Base-by-base conservation (phyloP, 2,329 filamentous ascomycete species). In the Cylindrodendrum hubeiense region DNA sequence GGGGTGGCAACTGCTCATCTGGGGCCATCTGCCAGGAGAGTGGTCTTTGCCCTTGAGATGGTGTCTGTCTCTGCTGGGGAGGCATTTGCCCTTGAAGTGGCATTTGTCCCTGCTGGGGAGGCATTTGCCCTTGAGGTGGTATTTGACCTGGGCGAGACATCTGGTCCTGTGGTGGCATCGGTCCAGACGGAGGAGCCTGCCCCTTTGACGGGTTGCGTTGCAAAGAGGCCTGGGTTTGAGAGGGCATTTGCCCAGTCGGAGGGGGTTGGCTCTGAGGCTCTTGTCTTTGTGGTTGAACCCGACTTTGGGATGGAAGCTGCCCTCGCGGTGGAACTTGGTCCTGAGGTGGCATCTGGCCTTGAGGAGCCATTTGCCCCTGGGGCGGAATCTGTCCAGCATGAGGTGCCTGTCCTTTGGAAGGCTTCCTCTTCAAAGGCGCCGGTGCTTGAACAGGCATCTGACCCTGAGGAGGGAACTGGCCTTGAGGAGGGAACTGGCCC, bases 151-250 rank as follows among this genome's bases (percentile, higher is more conserved):
- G 47, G 41, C 30, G 37, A 37, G 21, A 19, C 26, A 43, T 39
- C 21, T 53, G 54, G 6, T n/a, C 39, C 15, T 57, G 60, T 1
- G 24, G 34, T 5, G 53, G 64, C 28, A 52, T 34, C 28, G 52
- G 55, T 3, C 26, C 54, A 22, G 49, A 9, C 26, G 39, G 39
- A 3, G 56, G 50, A 1, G 64, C 59, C 10, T 67, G 64, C 3
- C 62, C 68, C 17, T 59, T 67, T 9, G 69, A 71, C n/a, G 65
- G 68, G 19, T 73, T 73, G 19, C 66, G 57, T 41, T 71, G 60
- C 4, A 71, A 43, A 26, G 67, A 60, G 4, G 54, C 56, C 17
- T 60, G 33, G 7, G 22, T 64, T 39, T 55, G 50, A 26, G 54
- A 55, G 2, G 62, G 33, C 3, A 44, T 52, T 15, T 71, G 71